Evolutionary conservation across 768 basidiomycete genomes (phyloP), one percentile per base, ranked within the genome.

Genomic region (Krasilnikovozyma curviuscula): DNA sequence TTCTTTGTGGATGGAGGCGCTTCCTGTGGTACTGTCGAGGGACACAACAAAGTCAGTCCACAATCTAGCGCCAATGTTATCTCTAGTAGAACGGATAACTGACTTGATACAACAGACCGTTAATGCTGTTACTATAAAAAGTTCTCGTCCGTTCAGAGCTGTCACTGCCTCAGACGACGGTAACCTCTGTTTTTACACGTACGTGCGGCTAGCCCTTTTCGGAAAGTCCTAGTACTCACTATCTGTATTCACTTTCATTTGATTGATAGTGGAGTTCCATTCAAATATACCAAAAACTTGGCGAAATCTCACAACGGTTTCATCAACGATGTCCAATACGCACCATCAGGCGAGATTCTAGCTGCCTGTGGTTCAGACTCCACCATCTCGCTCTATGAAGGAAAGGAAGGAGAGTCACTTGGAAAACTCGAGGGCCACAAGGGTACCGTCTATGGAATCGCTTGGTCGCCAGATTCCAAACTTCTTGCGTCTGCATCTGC

Each of bases 201-300:
- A n/a, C n/a, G n/a, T n/a, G n/a, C n/a, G n/a, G n/a, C n/a, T n/a
- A n/a, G n/a, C n/a, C n/a, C n/a, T n/a, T n/a, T n/a, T n/a, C n/a
- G n/a, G n/a, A n/a, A n/a, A n/a, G n/a, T n/a, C n/a, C n/a, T n/a
- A n/a, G n/a, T n/a, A n/a, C n/a, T n/a, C n/a, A n/a, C n/a, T n/a
- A n/a, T n/a, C n/a, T n/a, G n/a, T n/a, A n/a, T n/a, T n/a, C n/a
- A n/a, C n/a, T n/a, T n/a, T n/a, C n/a, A n/a, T n/a, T n/a, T n/a
- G n/a, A n/a, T n/a, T n/a, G n/a, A n/a, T n/a, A n/a, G n/a, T 56
- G 88, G 83, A 72, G 76, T 75, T 0, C 89, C 89, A 0, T 97
- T 76, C 72, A 91, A 86, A 63, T 89, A 78, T 55, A 78, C 81
- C 62, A 86, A 79, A 34, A 34, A 18, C 33, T 34, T 43, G 5